Evolutionary conservation across 495 filamentous ascomycete genomes (phyloP).

Genomic region (Lasiosphaeriaceae sp.): DNA sequence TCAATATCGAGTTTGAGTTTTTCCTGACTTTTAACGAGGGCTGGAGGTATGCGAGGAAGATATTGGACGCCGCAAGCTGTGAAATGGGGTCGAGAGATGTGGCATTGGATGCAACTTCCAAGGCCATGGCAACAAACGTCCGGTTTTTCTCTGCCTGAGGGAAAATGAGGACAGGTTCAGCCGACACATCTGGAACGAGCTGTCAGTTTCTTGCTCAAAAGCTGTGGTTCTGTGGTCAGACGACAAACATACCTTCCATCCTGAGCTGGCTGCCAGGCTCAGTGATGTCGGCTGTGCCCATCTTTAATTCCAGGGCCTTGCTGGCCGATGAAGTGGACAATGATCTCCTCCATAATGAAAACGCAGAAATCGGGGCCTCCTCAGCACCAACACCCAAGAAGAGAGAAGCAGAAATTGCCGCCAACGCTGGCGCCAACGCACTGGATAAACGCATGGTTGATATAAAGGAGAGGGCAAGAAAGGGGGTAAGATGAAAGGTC

Average conservation of each 20-base stretch:
- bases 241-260: constrained; percentile 13
- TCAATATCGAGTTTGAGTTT: constrained; percentile 1
- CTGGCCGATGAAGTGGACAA: background rate
- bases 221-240: background rate
- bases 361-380: background rate
- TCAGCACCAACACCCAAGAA: background rate
- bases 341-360: background rate
- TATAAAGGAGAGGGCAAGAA: background rate
- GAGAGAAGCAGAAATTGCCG: background rate
- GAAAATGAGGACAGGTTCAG: constrained; percentile 14
- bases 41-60: constrained; percentile 17
- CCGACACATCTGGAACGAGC: constrained; percentile 6
- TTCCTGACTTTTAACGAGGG: constrained; percentile 4
- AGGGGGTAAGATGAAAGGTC: background rate
- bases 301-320: constrained; percentile 6
- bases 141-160: constrained; percentile 8
- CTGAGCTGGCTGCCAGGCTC: constrained; percentile 8
- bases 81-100: constrained; percentile 8
- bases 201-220: background rate
- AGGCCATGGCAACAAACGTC: constrained; percentile 17
- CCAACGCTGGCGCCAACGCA: background rate
- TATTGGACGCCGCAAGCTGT: constrained; percentile 1
- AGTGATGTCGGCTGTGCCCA: constrained; percentile 7
- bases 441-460: background rate
- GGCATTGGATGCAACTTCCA: constrained; percentile 12